phyloP scores from a whole-genome alignment of 805 yeast species.

The Barnettozyma pratensis region DNA sequence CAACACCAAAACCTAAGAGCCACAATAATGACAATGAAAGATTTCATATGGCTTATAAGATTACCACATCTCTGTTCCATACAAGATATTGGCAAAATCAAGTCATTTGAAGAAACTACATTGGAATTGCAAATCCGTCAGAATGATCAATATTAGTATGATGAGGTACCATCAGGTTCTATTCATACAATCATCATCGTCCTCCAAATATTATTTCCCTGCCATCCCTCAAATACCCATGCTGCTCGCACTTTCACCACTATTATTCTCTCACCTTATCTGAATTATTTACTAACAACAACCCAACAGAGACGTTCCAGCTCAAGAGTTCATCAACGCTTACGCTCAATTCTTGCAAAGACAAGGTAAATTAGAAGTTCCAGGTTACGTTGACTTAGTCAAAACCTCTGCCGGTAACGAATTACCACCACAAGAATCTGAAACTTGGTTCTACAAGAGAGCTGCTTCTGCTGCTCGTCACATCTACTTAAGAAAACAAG shows the following conservation, averaged over 20 bases:
- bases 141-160: no score
- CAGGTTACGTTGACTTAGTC: constrained; percentile 99
- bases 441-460: constrained; percentile 99
- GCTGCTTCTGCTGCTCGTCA: constrained; percentile 99
- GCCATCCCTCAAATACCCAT: no score
- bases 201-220: no score
- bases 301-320: constrained; percentile 95
- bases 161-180: no score
- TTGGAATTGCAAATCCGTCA: background rate
- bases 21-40: no score
- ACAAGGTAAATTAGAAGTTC: constrained; percentile 99
- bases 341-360: constrained; percentile 99
- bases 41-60: no score
- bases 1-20: no score
- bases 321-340: constrained; percentile 99
- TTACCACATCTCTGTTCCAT: no score
- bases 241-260: background rate
- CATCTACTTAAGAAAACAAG: constrained; percentile 98
- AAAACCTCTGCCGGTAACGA: constrained; percentile 99
- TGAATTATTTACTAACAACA: constrained; percentile 14
- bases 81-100: background rate
- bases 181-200: no score
- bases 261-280: constrained; percentile 8
- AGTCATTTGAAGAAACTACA: background rate
- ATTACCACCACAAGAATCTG: constrained; percentile 99